Evolutionary conservation across 2,329 filamentous ascomycete genomes (phyloP).

Genomic region (Boeremia lycopersici): DNA sequence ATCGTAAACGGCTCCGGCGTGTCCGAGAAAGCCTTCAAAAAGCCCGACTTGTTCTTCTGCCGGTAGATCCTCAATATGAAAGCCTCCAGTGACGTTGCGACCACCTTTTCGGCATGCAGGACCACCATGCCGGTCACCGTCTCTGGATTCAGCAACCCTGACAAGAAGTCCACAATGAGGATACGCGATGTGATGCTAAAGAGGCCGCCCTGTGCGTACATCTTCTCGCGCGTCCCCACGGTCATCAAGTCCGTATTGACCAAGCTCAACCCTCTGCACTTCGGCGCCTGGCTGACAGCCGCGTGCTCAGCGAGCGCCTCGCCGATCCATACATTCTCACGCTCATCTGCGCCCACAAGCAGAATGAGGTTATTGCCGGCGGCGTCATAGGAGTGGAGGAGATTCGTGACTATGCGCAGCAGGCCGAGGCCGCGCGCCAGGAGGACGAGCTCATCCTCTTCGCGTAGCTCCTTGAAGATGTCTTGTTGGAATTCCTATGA

Average conservation of each 20-base stretch:
- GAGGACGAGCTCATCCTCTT: slow-evolving; percentile 92
- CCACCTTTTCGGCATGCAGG: slow-evolving; percentile 83
- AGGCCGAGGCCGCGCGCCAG: slow-evolving; percentile 91
- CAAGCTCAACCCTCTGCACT: slow-evolving; percentile 82
- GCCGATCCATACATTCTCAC: slow-evolving; percentile 96
- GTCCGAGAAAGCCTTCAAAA: slow-evolving; percentile 95
- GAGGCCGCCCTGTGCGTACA: slow-evolving; percentile 87
- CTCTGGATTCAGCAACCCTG: slow-evolving; percentile 78
- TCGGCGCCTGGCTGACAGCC: slow-evolving; percentile 81
- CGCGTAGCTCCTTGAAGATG: slow-evolving; percentile 73
- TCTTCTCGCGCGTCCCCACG: slow-evolving; percentile 84
- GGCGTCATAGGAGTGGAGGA: slow-evolving; percentile 95
- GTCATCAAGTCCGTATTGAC: slow-evolving; percentile 95
- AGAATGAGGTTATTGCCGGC: slow-evolving; percentile 92
- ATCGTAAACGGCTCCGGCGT: slow-evolving; percentile 87
- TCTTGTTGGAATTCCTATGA: slow-evolving; percentile 85
- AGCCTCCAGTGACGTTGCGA: slow-evolving; percentile 87
- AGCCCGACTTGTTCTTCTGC: slow-evolving; percentile 91
- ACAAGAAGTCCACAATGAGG: slow-evolving; percentile 89
- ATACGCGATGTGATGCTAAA: slow-evolving; percentile 97
- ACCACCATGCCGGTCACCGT: slow-evolving; percentile 86
- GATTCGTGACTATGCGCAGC: slow-evolving; percentile 89
- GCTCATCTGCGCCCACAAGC: slow-evolving; percentile 85
- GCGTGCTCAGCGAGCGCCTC: slow-evolving; percentile 95
- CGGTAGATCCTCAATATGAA: slow-evolving; percentile 94